These are phyloP conservation scores for Cercospora brassicicola DNA, from an alignment of 2,329 filamentous ascomycete genomes.

Conservation along the genomic window DNA sequence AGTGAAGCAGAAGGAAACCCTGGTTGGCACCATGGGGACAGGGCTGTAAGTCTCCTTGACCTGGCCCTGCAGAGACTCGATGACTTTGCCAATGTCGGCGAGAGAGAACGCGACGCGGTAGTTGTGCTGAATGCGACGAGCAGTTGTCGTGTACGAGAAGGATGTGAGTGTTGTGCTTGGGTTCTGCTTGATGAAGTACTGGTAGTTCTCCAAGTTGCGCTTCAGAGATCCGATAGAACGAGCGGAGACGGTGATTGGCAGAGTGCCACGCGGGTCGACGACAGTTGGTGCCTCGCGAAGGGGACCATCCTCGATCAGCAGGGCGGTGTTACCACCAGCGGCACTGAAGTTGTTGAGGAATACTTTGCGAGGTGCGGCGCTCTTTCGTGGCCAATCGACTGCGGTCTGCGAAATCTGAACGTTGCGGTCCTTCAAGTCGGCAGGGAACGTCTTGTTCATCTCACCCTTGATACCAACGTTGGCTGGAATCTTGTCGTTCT, in stretches of 20 bases:
- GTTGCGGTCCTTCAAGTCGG: slow-evolving; percentile 54
- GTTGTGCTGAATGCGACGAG: slow-evolving; percentile 56
- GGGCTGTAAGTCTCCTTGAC: slow-evolving; percentile 54
- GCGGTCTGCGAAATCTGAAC: slow-evolving; percentile 53
- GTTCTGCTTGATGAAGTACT: slow-evolving; percentile 50
- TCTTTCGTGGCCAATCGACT: slow-evolving; percentile 50
- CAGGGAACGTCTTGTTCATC: slow-evolving; percentile 57
- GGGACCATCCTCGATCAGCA: slow-evolving; percentile 55
- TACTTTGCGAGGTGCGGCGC: slow-evolving; percentile 50
- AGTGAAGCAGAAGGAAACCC: slow-evolving; percentile 55
- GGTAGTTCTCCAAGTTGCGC: slow-evolving; percentile 52
- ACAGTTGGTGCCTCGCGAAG: slow-evolving; percentile 44
- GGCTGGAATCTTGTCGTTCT: slow-evolving; percentile 56
- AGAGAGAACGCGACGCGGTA: slow-evolving; percentile 53
- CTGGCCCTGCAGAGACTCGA: slow-evolving; percentile 49
- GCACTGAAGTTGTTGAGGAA: slow-evolving; percentile 58
- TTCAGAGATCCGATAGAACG: slow-evolving; percentile 54
- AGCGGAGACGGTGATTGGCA: slow-evolving; percentile 53
- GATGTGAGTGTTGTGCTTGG: slow-evolving; percentile 49
- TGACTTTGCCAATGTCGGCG: slow-evolving; percentile 50
- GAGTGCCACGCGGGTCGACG: slow-evolving; percentile 49
- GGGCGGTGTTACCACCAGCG: slow-evolving; percentile 55
- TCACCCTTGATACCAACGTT: slow-evolving; percentile 58
- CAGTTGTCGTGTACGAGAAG: slow-evolving; percentile 55
- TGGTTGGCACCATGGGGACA: slow-evolving; percentile 54